phyloP scores from a whole-genome alignment of 129 eudicot genomes.

The Saussurea involucrata region DNA sequence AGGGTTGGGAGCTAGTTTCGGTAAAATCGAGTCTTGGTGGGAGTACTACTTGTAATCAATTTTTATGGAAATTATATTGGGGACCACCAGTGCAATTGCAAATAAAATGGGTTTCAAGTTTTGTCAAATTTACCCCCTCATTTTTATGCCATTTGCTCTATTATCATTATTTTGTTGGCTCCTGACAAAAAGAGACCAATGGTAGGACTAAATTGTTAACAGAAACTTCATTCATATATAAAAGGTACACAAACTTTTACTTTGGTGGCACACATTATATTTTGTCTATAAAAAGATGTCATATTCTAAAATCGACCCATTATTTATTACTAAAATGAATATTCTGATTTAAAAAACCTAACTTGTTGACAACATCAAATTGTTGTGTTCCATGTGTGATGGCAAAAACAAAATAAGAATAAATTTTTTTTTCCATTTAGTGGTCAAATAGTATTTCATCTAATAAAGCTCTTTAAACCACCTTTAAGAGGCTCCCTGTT shows the following conservation, averaged over 20 bases:
- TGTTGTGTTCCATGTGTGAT: neutral
- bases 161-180: neutral
- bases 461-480: too few species aligned
- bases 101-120: conserved; percentile 1
- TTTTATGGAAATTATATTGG: conserved; percentile 16
- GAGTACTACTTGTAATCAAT: conserved; percentile 10
- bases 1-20: neutral
- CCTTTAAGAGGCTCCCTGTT: too few species aligned
- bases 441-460: neutral
- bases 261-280: neutral
- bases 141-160: neutral
- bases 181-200: neutral
- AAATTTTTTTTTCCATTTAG: neutral
- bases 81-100: conserved; percentile 1
- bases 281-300: neutral
- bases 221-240: neutral
- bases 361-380: neutral
- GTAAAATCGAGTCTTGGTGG: conserved; percentile 8
- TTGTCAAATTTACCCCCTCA: conserved; percentile 3
- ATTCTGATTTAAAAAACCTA: neutral
- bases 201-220: neutral
- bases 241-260: neutral
- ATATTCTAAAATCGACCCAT: neutral
- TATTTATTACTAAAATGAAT: neutral
- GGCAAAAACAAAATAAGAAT: neutral